These are phyloP conservation scores for Auriscalpium vulgare DNA, from an alignment of 768 basidiomycete species.

Conservation along the genomic window DNA sequence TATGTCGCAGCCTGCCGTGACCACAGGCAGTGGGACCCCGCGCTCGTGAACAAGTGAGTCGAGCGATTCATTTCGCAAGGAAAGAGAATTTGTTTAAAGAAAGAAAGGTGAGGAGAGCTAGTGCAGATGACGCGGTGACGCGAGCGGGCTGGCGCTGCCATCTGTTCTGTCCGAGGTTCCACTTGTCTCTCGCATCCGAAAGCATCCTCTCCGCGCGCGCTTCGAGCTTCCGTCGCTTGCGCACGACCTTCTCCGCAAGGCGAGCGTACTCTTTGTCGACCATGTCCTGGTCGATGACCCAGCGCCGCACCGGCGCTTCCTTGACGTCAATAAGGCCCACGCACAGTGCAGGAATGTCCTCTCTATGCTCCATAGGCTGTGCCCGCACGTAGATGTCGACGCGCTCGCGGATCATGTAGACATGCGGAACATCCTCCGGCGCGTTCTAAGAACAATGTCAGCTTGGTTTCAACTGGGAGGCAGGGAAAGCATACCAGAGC, in stretches of 20 bases:
- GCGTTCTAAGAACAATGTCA: background rate
- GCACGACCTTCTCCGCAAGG: constrained; percentile 33
- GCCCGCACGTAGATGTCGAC: constrained; percentile 53
- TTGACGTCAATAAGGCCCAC: constrained; percentile 55
- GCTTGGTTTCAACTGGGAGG: background rate
- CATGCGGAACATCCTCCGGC: constrained; percentile 19
- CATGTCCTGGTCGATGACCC: constrained; percentile 48
- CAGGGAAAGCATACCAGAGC: background rate
- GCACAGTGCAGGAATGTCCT: constrained; percentile 44
- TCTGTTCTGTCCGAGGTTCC: too few species aligned
- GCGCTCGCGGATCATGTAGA: constrained; percentile 63
- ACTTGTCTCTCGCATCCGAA: constrained; percentile 35
- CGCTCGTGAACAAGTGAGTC: too few species aligned
- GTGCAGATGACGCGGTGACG: too few species aligned
- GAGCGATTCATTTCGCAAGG: too few species aligned
- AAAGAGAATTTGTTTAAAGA: too few species aligned
- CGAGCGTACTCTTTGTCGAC: constrained; percentile 52
- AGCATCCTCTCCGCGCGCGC: constrained; percentile 38
- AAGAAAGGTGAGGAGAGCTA: too few species aligned
- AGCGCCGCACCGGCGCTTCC: constrained; percentile 63
- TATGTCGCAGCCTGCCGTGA: too few species aligned
- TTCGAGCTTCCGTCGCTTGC: constrained; percentile 35
- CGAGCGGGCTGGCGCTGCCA: too few species aligned
- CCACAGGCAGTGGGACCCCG: too few species aligned
- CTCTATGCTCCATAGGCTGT: constrained; percentile 55